Evolutionary conservation across 805 yeast species (phyloP), one percentile per base, ranked within the genome.

Genomic region (Yamadazyma paraphyllophila): DNA sequence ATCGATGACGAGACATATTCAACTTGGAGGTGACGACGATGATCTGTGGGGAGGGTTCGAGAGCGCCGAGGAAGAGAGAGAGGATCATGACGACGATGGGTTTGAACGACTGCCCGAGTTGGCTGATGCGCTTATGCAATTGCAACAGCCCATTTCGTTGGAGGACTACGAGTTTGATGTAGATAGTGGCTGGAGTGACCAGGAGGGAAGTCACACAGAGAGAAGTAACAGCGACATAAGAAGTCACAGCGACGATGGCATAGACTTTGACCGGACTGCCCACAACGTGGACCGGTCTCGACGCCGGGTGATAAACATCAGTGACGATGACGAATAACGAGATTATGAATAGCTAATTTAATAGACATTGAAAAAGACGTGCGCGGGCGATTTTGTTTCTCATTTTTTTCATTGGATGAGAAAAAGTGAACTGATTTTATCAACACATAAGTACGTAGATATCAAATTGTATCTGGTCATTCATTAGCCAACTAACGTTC

Each of bases 361-460:
- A 20, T 20, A 20, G 24, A 20, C 24, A 20, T 20, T 20, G 6
- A 15, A 13, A 26, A 11, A 37, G 27, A 13, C 39, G 39, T 36
- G 17, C 39, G 12, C 39, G 31, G 15, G 34, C 11, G 13, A 41
- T 26, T 33, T 17, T 4, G 44, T 41, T 44, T 43, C 36, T n/a
- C 45, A 37, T 29, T 34, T 30, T 43, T 44, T 38, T 43, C 45
- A 48, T 48, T 48, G 51, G 51, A 36, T 39, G 39, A 32, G 30
- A 39, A 47, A 53, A 52, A 51, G 46, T 52, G 49, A 46, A 51
- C 57, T 51, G 54, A 54, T 52, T 34, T 48, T 48, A 36, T 34
- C 44, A 39, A 46, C 46, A 34, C 31, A 33, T 43, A 40, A 16
- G 43, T 40, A 31, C 25, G 14, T 15, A 25, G 10, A 25, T 24